phyloP scores from a whole-genome alignment of 192 early-diverging fungal genomes.

The Backusella westeae region DNA sequence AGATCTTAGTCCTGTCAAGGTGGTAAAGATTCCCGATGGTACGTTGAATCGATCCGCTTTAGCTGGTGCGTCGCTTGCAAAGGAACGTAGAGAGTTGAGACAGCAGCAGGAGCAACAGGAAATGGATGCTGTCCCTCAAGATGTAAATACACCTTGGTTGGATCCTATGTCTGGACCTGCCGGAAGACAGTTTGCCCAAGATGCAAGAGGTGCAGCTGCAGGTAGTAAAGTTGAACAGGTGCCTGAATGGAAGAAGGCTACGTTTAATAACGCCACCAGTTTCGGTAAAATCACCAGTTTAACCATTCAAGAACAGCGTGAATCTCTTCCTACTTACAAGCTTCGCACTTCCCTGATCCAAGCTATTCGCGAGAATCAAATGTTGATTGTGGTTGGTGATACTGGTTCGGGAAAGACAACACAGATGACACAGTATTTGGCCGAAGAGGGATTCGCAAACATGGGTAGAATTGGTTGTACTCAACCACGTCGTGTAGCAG shows the following conservation, averaged over 20 bases:
- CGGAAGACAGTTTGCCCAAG: slow-evolving; percentile 92
- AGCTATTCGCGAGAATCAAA: slow-evolving; percentile 72
- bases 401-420: slow-evolving; percentile 99
- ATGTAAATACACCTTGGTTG: slow-evolving; percentile 86
- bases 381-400: slow-evolving; percentile 91
- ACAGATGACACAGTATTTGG: slow-evolving; percentile 97
- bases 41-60: slow-evolving; percentile 94
- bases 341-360: slow-evolving; percentile 75
- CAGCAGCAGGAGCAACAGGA: slow-evolving; percentile 80
- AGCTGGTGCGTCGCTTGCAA: slow-evolving; percentile 87
- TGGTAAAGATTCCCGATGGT: slow-evolving; percentile 98
- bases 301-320: slow-evolving; percentile 78
- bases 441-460: slow-evolving; percentile 91
- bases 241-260: slow-evolving; percentile 90
- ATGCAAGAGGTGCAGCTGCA: slow-evolving; percentile 76
- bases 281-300: slow-evolving; percentile 89
- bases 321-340: slow-evolving; percentile 87
- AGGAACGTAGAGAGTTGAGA: slow-evolving; percentile 87
- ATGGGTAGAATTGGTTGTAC: slow-evolving; percentile 95
- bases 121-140: slow-evolving; percentile 79
- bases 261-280: slow-evolving; percentile 81
- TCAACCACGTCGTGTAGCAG: slow-evolving; percentile 97
- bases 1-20: slow-evolving; percentile 92
- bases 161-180: slow-evolving; percentile 92
- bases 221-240: slow-evolving; percentile 60